Evolutionary conservation across 129 eudicot genomes (phyloP).

Genomic region (Cynara cardunculus): DNA sequence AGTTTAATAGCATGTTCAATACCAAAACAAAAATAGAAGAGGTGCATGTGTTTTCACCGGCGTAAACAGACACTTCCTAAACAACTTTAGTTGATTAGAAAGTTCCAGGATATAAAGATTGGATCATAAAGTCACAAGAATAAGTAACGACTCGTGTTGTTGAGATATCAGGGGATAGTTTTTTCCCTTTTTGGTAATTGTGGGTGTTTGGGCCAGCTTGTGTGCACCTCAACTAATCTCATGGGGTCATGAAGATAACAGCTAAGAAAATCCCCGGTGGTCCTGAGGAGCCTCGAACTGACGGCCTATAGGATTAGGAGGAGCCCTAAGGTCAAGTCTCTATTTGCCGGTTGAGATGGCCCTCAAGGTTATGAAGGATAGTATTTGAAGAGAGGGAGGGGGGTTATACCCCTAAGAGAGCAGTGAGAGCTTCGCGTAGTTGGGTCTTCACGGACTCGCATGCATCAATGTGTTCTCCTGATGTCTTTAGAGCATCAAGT

Average conservation of each 20-base stretch:
- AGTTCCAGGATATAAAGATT: neutral
- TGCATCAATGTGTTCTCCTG: constrained; percentile 47
- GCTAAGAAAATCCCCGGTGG: too few species aligned
- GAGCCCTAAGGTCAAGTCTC: too few species aligned
- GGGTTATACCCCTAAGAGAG: constrained; percentile 62
- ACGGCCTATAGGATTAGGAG: too few species aligned
- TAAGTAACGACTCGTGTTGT: neutral
- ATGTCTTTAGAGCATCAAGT: constrained; percentile 54
- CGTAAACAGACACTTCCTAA: neutral
- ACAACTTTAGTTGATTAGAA: constrained; percentile 1
- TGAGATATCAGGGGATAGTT: too few species aligned
- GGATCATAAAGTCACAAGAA: neutral
- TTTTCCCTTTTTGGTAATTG: too few species aligned
- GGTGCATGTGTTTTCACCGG: neutral
- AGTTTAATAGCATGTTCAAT: neutral
- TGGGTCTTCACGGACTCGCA: constrained; percentile 51
- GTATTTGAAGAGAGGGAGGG: neutral
- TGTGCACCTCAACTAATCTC: too few species aligned
- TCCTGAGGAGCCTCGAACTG: too few species aligned
- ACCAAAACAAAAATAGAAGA: neutral
- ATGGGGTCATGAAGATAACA: neutral
- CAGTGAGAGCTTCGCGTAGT: constrained; percentile 57
- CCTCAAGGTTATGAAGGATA: neutral
- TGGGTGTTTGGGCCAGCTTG: neutral
- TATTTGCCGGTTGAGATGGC: neutral